Evolutionary conservation across 2,329 filamentous ascomycete genomes (phyloP), one percentile per base, ranked within the genome.

Genomic region (Venturiaceae sp.): DNA sequence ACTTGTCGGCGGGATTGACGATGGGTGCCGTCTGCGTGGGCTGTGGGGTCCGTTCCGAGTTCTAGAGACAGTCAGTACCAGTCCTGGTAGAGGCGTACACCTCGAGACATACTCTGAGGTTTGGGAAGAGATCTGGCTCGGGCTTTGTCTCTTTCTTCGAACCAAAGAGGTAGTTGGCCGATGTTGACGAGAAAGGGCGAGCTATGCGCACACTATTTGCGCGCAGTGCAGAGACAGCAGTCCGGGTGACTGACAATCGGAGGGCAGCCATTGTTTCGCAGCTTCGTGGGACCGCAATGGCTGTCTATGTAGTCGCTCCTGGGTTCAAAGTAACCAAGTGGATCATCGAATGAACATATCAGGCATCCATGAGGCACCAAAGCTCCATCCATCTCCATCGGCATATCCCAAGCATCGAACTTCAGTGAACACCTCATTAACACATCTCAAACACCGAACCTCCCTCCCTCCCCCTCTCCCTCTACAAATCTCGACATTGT

Each of bases 1-100:
- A 95, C 76, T 94, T 95, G 81, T 97, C 94, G 73, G 89, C 83
- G 36, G 92, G 92, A 76, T 97, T 96, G 68, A 96, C 82, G 67
- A 95, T 77, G 60, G 91, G 88, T 23, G 80, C 87, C 69, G 88
- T 84, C 63, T 96, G 83, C 65, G 83, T 80, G 60, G 70, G 73
- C 46, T 67, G 62, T 19, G 71, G 64, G 58, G 69, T 68, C 62
- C 77, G 72, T 63, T 73, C 75, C 34, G 75, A 72, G 61, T 68
- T 69, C 74, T 76, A 65, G 83, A 84, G 60, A 70, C 64, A 56
- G 76, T 78, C 11, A 39, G 36, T 39, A 11, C 11, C 11, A 39
- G 11, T n/a, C 11, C n/a, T 39, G 11, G 11, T 11, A 39, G 36
- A 11, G 36, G 11, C 11, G 36, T 11, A 39, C 36, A 39, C n/a